Conservation (phyloP, 2,329 filamentous ascomycete genomes). For the Ceratocystis eucalypticola region DNA sequence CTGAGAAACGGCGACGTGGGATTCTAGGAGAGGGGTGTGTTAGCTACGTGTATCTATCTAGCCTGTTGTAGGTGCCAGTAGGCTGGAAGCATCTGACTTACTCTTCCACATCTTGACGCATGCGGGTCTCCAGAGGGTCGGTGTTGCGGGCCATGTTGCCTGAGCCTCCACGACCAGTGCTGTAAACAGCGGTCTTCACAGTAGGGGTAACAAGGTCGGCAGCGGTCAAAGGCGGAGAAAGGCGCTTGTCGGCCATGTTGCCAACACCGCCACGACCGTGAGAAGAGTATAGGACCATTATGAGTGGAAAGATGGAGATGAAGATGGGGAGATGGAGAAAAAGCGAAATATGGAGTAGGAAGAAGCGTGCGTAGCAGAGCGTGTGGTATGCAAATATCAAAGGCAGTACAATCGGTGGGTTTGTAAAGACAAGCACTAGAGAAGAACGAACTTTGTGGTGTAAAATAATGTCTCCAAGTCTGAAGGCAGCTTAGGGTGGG, state of each 20-base stretch:
- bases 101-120: conserved; percentile 71
- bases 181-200: conserved; percentile 71
- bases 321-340: background rate
- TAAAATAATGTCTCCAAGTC: background rate
- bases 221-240: conserved; percentile 39
- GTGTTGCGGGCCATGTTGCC: conserved; percentile 74
- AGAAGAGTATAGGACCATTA: conserved; percentile 33
- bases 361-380: background rate
- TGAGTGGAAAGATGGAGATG: background rate
- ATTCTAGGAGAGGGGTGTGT: conserved; percentile 29
- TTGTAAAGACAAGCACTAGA: background rate
- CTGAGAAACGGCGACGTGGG: conserved; percentile 42
- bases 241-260: conserved; percentile 44
- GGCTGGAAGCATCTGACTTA: conserved; percentile 29
- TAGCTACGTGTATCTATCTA: conserved; percentile 10
- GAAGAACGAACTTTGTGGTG: background rate
- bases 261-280: conserved; percentile 69
- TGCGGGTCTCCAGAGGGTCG: conserved; percentile 59
- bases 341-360: background rate
- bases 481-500: background rate
- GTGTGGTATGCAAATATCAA: background rate
- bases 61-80: conserved; percentile 10
- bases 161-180: conserved; percentile 75
- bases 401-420: background rate
- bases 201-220: conserved; percentile 67